Base-by-base conservation (phyloP, 164 flowering plant genomes). In the Warburgia ugandensis region DNA sequence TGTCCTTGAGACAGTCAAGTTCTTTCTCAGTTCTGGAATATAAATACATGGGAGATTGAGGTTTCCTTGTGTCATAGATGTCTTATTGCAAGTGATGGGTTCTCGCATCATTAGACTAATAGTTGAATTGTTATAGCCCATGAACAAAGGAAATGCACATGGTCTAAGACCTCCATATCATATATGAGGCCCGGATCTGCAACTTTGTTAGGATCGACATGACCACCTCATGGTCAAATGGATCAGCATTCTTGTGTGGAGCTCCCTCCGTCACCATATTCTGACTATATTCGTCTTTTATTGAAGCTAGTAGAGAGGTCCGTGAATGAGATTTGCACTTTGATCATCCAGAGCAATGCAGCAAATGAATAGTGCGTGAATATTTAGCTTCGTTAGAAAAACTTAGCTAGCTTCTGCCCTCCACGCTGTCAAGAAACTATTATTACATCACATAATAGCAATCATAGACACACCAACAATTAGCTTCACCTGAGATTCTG, bases 211-310 rank as follows among this genome's bases (percentile, higher is more conserved):
- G 89, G 76, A 59, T 77, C 30, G 3, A 77, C 77, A 46, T 61
- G 67, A 6, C 85, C 85, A 9, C 77, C 84, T 45, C 83, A 53
- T 65, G 77, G 52, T 75, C 85, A 50, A 77, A 75, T 8, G 79
- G 76, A 37, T 76, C 82, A 8, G 79, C 81, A 29, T 31, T 56
- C 67, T 79, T 82, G 45, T 67, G 59, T 0, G 79, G 82, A 17
- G 65, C 57, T 61, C 72, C 79, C 56, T 81, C 78, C 1, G 80
- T 73, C 0, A 61, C 59, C 1, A 31, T 43, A 7, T 19, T 22
- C 49, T 59, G 62, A 25, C 67, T 68, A 48, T 54, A 76, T 44
- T 58, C 58, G 38, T 76, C 78, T 27, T 55, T 52, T 8, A 37
- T 17, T 19, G 79, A 76, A 17, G 80, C 80, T 75, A 50, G 21